phyloP scores from a whole-genome alignment of 305 asterid genomes.

The Solanum hybrid region DNA sequence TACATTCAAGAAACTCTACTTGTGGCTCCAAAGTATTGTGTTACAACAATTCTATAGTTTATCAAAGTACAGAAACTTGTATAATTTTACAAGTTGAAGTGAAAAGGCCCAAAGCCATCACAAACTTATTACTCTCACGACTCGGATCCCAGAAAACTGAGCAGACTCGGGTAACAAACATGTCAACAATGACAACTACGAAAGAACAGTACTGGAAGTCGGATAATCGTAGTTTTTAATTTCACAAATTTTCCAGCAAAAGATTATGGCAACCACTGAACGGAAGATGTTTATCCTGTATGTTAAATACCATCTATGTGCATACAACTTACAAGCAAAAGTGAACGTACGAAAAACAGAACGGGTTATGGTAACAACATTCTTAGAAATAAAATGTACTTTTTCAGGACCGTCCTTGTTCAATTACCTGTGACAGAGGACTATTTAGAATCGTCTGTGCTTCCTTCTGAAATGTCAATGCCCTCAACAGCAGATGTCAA shows the following conservation, averaged over 20 bases:
- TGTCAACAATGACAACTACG: not conserved
- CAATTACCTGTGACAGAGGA: not conserved
- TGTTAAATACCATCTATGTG: not conserved
- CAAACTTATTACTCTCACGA: not conserved
- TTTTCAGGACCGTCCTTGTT: not conserved
- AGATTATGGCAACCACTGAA: not conserved
- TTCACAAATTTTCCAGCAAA: not conserved
- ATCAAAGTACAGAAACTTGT: not conserved
- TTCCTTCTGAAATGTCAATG: not conserved
- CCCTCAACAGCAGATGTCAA: slow-evolving; percentile 1
- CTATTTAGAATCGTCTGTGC: not conserved
- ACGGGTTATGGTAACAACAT: not conserved
- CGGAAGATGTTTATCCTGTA: not conserved
- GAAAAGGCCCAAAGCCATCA: not conserved
- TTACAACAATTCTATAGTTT: not conserved
- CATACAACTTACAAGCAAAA: not conserved
- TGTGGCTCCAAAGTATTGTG: not conserved
- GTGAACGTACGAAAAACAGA: not conserved
- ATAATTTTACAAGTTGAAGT: not conserved
- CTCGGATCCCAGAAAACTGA: not conserved
- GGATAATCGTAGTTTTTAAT: not conserved
- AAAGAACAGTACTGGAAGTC: not conserved
- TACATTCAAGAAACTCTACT: not conserved
- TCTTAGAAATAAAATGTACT: not conserved
- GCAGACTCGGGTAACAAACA: not conserved